Base-by-base conservation (phyloP, 164 flowering plant genomes). In the Stephania cephalantha region DNA sequence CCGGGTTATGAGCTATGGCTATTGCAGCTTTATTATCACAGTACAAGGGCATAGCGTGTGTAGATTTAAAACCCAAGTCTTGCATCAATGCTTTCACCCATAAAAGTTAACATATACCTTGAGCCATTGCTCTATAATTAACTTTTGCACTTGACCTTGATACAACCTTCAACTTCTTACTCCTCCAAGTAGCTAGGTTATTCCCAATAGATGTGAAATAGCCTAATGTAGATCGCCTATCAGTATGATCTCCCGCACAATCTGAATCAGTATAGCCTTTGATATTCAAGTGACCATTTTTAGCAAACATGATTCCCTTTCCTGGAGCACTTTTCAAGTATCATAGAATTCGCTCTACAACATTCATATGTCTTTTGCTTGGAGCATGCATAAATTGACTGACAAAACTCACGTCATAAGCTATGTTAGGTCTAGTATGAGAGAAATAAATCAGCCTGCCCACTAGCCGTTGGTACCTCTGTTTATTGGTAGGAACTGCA, bases 141-240 rank as follows among this genome's bases (percentile, higher is more conserved):
- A 29, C 48, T 17, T 70, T 55, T 12, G 29, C 72, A 70, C 72
- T 70, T 2, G 72, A 70, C 25, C 48, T 31, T 10, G 72, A 1
- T 45, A 70, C 72, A 35, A 70, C 55, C 8, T 70, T 70, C 9
- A 45, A 30, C 29, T 70, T 45, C 9, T 70, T 70, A 70, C 50
- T 42, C 13, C 72, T 18, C 46, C 46, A 70, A 42, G 72, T 46
- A 6, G 44, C 72, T n/a, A 67, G 35, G 29, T 67, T 67, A 10
- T 7, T 10, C 69, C 29, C 1, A 67, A 29, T 11, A 25, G 25
- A 25, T 25, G 25, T 25, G 25, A 25, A 25, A 25, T 25, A 25
- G 0, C 25, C 0, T 25, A 67, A 11, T 3, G 35, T 67, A 67
- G 29, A 67, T 10, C 69, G n/a, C 31, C 31, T n/a, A 30, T 46